phyloP scores from a whole-genome alignment of 345 rosid genomes.

The Populus nigra region DNA sequence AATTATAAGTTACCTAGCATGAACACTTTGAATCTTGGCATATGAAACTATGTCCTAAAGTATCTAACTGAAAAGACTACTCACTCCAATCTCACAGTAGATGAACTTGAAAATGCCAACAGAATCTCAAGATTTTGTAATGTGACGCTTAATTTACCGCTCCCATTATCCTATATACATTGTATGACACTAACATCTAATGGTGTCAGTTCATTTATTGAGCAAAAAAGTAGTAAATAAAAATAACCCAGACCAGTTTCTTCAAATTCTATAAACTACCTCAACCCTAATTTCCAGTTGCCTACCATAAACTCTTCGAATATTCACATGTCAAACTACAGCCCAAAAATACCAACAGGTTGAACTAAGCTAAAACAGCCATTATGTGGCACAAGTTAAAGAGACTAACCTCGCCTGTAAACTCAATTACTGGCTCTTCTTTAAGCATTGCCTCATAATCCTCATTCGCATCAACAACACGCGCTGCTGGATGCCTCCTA shows the following conservation, averaged over 20 bases:
- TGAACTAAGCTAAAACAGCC: neutral
- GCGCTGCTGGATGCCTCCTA: constrained; percentile 80
- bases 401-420: constrained; percentile 81
- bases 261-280: neutral
- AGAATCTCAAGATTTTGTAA: neutral
- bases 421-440: constrained; percentile 77
- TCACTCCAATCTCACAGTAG: neutral
- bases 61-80: neutral
- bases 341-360: neutral
- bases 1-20: neutral
- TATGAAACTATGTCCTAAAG: neutral
- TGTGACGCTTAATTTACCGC: too few relatives aligned
- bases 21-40: neutral
- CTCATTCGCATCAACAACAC: constrained; percentile 65
- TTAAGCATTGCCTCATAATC: constrained; percentile 70
- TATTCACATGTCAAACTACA: neutral
- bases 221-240: neutral
- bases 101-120: neutral
- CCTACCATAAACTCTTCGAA: neutral
- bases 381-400: neutral
- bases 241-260: neutral
- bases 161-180: neutral
- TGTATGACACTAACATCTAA: neutral
- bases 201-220: neutral
- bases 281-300: neutral